Evolutionary conservation across 2,329 filamentous ascomycete genomes (phyloP).

Genomic region (Botryotinia globosa): DNA sequence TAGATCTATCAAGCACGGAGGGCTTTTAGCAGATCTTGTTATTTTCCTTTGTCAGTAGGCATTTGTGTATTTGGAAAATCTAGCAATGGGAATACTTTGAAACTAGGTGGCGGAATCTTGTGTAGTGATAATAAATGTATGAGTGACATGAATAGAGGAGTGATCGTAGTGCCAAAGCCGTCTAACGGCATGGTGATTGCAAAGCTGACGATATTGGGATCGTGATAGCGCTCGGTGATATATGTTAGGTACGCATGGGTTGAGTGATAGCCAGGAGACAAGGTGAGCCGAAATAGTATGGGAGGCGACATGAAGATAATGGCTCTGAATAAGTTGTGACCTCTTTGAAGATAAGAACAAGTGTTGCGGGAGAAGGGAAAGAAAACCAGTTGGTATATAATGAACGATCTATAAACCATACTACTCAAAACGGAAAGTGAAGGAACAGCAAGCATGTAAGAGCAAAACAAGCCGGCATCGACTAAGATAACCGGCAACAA

Average conservation of each 20-base stretch:
- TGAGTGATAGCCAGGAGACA: slow-evolving; percentile 25
- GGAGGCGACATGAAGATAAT: neutral
- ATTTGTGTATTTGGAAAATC: neutral
- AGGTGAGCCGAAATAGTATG: neutral
- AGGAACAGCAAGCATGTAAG: no score
- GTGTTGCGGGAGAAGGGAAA: neutral
- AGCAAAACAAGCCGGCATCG: neutral
- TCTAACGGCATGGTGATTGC: neutral
- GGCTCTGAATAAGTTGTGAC: neutral
- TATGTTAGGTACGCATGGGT: neutral
- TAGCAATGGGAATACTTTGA: neutral
- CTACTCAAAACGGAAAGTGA: neutral
- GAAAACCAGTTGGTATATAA: no score
- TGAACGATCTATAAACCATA: neutral
- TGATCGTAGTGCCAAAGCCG: neutral
- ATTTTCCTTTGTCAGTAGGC: neutral
- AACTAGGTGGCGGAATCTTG: neutral
- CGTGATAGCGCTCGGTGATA: neutral
- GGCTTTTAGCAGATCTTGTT: neutral
- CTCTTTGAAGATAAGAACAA: neutral
- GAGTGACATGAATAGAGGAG: neutral
- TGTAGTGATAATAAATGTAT: neutral
- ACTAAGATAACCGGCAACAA: neutral
- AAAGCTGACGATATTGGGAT: neutral
- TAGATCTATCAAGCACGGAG: neutral